phyloP scores from a whole-genome alignment of 148 eudicot species.

The Chenopodium suecicum region DNA sequence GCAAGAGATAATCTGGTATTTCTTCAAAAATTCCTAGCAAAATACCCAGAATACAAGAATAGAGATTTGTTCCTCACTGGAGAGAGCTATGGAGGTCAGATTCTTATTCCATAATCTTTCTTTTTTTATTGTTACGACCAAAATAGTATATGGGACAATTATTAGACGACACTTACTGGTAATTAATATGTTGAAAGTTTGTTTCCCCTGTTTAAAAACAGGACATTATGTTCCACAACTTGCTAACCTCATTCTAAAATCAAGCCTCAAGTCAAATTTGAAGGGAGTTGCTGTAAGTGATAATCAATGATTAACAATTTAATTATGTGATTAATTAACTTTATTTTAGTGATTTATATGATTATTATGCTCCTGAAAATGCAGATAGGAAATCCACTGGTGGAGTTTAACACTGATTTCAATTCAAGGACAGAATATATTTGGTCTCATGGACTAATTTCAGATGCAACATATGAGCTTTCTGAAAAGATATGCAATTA shows the following conservation, averaged over 20 bases:
- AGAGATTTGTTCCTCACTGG: slow-evolving; percentile 68
- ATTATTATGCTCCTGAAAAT: background rate
- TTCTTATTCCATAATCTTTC: background rate
- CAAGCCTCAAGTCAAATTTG: slow-evolving; percentile 50
- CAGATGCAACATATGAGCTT: slow-evolving; percentile 52
- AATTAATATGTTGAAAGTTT: background rate
- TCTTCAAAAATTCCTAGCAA: slow-evolving; percentile 56
- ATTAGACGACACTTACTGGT: too few relatives aligned
- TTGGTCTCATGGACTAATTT: slow-evolving; percentile 82
- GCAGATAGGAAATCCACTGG: slow-evolving; percentile 82
- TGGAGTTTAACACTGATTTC: slow-evolving; percentile 70
- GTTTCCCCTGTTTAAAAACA: slow-evolving; percentile 29
- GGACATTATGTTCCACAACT: slow-evolving; percentile 93
- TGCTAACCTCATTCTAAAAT: slow-evolving; percentile 46
- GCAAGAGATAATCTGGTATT: slow-evolving; percentile 61
- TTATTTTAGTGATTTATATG: too few relatives aligned
- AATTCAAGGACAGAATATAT: slow-evolving; percentile 55
- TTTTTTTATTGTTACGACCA: too few relatives aligned
- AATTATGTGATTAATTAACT: background rate
- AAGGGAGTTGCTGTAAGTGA: slow-evolving; percentile 79
- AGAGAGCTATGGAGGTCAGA: slow-evolving; percentile 68
- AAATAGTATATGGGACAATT: background rate
- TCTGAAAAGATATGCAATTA: slow-evolving; percentile 51
- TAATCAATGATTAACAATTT: too few relatives aligned
- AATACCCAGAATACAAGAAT: slow-evolving; percentile 62